Percentiles rank a stretch among this genome's conserved stretches.
phyloP scores from a whole-genome alignment of 31 red algal genomes.

The Odonthalia washingtoniensis region DNA sequence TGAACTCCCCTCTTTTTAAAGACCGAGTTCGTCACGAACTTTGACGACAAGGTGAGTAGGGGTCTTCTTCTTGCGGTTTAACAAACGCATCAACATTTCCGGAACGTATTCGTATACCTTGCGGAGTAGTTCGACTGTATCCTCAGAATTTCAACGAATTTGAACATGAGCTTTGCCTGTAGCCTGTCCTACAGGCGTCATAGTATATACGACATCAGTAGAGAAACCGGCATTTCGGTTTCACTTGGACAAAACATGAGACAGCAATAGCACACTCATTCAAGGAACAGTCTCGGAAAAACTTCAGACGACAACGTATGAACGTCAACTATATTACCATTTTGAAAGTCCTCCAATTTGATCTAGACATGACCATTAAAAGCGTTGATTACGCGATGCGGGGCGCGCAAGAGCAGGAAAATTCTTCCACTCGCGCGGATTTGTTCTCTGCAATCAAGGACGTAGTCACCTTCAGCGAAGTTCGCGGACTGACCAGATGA shows the following conservation, averaged over 20 bases:
- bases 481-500: too few species aligned
- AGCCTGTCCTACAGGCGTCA: too few species aligned
- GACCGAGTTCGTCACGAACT: slow-evolving; percentile 3
- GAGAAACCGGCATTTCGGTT: neutral
- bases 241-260: neutral
- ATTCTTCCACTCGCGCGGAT: neutral
- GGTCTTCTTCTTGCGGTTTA: neutral
- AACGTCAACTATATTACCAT: neutral
- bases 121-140: neutral
- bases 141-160: neutral
- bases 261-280: neutral
- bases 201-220: neutral
- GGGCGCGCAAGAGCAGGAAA: neutral
- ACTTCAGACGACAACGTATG: neutral
- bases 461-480: too few species aligned
- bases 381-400: neutral
- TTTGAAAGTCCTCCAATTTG: neutral
- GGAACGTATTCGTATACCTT: slow-evolving; percentile 4
- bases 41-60: neutral
- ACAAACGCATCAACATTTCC: neutral
- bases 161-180: neutral
- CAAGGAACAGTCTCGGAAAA: neutral
- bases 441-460: neutral
- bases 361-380: neutral
- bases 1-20: neutral